These are phyloP conservation scores for Komagataella pseudopastoris DNA, from an alignment of 805 yeast genomes.

Conservation along the genomic window DNA sequence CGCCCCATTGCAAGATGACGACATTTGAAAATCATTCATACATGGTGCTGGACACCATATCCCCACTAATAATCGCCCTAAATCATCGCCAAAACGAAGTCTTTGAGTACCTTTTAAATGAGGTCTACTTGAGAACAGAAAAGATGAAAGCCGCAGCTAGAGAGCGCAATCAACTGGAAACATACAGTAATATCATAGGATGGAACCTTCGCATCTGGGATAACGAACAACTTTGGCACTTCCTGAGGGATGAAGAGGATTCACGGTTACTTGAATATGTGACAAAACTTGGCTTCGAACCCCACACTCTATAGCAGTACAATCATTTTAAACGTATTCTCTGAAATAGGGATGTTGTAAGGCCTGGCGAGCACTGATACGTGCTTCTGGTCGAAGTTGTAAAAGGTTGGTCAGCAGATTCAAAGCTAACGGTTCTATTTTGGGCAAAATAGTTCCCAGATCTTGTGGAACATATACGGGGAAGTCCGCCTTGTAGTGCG, in stretches of 20 bases:
- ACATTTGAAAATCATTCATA: neutral
- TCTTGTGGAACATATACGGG: conserved; percentile 85
- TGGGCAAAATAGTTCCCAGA: conserved; percentile 52
- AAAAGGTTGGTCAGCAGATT: conserved; percentile 47
- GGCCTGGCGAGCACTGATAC: conserved; percentile 48
- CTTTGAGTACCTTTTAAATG: neutral
- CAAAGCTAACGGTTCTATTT: conserved; percentile 55
- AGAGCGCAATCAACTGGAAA: neutral
- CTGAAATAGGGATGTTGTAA: conserved; percentile 72
- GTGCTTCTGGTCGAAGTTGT: conserved; percentile 49
- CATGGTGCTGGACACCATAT: neutral
- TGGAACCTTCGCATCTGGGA: neutral
- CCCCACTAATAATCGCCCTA: neutral
- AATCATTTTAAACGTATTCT: conserved; percentile 28
- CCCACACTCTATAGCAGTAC: neutral
- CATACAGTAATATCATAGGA: neutral
- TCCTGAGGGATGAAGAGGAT: neutral
- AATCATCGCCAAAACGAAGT: neutral
- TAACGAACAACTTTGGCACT: neutral
- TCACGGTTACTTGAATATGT: neutral
- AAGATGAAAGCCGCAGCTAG: neutral
- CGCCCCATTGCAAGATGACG: neutral
- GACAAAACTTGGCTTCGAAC: neutral
- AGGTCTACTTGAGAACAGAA: neutral
- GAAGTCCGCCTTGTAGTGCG: conserved; percentile 78